Evolutionary conservation across 768 basidiomycete species (phyloP), one percentile per base, ranked within the genome.

Genomic region (Xerocomus spinulosus): DNA sequence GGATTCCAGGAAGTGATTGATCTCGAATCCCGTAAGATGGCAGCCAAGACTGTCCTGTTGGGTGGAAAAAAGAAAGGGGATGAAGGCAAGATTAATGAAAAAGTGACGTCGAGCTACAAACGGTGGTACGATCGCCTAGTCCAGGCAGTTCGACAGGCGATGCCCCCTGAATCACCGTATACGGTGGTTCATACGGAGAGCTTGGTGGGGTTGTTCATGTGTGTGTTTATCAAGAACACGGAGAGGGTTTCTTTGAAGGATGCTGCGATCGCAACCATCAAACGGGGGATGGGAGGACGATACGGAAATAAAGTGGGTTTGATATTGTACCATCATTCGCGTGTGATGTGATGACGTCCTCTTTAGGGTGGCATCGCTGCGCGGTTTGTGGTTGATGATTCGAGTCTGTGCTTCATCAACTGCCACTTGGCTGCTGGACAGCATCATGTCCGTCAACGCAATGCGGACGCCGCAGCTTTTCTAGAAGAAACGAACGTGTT

Each of bases 361-460:
- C n/a, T 42, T 47, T 44, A 93, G 89, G 93, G 93, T 9, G 93
- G 85, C 0, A 93, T 96, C 52, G 79, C 93, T n/a, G 80, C 87
- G 3, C 81, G 94, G 17, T 83, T 96, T 51, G 80, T 93, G 7
- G 76, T 98, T 37, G 92, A 92, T 50, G 92, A 97, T 64, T 87
- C 93, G 2, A 94, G 91, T 0, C 63, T 97, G 13, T 98, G 95
- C 68, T 87, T 96, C 59, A 82, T 98, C 70, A 99, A 99, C 68
- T 92, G 89, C 55, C 95, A 99, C 74, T 78, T 99, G 50, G 95
- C 94, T n/a, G 91, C 92, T 6, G 95, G 95, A 2, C 94, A 97
- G 59, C 78, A 80, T 47, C 86, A 87, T 42, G 78, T 87, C 15
- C 78, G 87, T 2, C 76, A 87, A 51, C 78, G 95, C 15, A 96